A percentile compares a stretch with the other conserved stretches of the same genome.
Evolutionary conservation across 257 asterid species (phyloP).

Genomic region (Solanum tarijense): DNA sequence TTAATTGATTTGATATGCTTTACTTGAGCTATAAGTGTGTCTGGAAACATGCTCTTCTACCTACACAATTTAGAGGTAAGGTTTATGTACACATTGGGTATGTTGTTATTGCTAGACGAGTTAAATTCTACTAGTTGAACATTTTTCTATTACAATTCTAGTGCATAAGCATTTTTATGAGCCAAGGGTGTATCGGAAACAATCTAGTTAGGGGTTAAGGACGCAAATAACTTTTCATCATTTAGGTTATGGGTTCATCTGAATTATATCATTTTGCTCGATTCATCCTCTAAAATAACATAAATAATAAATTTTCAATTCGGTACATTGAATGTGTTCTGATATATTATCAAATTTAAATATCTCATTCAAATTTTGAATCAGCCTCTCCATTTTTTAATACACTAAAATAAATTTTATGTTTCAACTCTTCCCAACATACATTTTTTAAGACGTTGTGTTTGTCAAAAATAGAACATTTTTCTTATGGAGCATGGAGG

Average conservation of each 20-base stretch:
- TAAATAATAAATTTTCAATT: too few species aligned
- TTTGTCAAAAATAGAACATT: too few species aligned
- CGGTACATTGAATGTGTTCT: too few species aligned
- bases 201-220: not conserved
- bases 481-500: too few species aligned
- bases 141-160: not conserved
- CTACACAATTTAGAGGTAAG: too few species aligned
- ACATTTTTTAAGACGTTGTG: too few species aligned
- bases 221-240: not conserved
- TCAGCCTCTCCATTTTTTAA: not conserved
- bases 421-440: not conserved
- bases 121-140: too few species aligned
- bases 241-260: not conserved
- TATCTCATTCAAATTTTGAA: too few species aligned
- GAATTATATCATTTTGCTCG: too few species aligned
- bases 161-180: not conserved
- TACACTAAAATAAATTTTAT: too few species aligned
- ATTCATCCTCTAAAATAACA: not conserved
- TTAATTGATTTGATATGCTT: not conserved
- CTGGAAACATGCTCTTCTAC: not conserved
- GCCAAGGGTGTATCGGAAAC: not conserved
- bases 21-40: not conserved
- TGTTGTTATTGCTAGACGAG: too few species aligned
- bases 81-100: too few species aligned
- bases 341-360: not conserved